Conservation (phyloP, 1,284 basidiomycete genomes). For the Tilletia caries region DNA sequence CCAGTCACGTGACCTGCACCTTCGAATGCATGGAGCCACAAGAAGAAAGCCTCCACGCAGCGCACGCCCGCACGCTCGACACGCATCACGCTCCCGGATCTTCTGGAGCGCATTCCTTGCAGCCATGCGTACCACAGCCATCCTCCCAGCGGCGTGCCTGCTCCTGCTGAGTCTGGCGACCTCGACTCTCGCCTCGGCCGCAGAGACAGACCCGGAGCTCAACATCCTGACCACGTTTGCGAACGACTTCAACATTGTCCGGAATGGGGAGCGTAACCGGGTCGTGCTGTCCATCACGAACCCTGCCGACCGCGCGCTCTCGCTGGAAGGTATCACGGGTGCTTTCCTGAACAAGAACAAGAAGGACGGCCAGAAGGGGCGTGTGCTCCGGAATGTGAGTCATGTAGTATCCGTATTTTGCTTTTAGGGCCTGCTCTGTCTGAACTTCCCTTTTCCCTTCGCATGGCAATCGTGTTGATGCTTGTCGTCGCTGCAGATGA, state of each 20-base stretch:
- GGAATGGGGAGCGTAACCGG: slow-evolving; percentile 50
- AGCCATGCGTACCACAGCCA: neutral
- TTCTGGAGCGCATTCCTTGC: too few species aligned
- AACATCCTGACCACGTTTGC: slow-evolving; percentile 48
- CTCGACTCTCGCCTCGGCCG: slow-evolving; percentile 30
- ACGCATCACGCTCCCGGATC: too few species aligned
- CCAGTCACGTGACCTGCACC: too few species aligned
- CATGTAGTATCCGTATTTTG: too few species aligned
- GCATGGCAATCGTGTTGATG: neutral
- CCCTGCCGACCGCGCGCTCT: slow-evolving; percentile 42
- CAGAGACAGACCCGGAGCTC: slow-evolving; percentile 43
- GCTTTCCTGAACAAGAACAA: slow-evolving; percentile 50
- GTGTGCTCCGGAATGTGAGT: slow-evolving; percentile 47
- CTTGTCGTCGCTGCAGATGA: slow-evolving; percentile 29
- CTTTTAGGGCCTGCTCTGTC: neutral
- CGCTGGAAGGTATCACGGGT: slow-evolving; percentile 44
- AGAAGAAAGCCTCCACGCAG: too few species aligned
- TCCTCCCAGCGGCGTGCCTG: neutral
- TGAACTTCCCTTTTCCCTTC: too few species aligned
- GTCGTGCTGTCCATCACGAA: slow-evolving; percentile 47
- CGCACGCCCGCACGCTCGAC: too few species aligned
- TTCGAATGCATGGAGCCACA: too few species aligned
- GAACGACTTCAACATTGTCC: slow-evolving; percentile 32
- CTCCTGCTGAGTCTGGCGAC: slow-evolving; percentile 10
- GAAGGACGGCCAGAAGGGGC: slow-evolving; percentile 39